Evolutionary conservation across 352 stramenopile species (phyloP).

Genomic region (Phytophthora ohioensis): DNA sequence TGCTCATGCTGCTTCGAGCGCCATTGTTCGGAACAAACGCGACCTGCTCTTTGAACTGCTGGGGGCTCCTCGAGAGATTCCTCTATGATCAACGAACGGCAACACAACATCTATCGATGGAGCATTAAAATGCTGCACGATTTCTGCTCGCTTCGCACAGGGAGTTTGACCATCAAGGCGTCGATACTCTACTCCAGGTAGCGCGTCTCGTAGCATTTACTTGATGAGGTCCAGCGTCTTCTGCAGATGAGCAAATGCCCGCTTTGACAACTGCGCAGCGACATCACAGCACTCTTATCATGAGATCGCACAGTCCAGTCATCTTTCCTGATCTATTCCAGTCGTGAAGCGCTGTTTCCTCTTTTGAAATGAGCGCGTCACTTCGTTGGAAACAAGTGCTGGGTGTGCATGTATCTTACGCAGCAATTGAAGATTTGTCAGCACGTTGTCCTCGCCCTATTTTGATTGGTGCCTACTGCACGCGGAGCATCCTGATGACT

Average conservation of each 20-base stretch:
- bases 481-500: no score
- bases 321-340: conserved; percentile 94
- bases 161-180: conserved; percentile 94
- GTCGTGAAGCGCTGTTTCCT: conserved; percentile 43
- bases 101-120: conserved; percentile 94
- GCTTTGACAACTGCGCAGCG: conserved; percentile 16
- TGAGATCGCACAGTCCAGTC: conserved; percentile 77
- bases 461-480: no score
- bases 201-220: conserved; percentile 78
- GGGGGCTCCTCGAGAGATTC: conserved; percentile 75
- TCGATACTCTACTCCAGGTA: conserved; percentile 83
- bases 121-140: conserved; percentile 94
- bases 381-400: conserved; percentile 65
- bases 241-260: conserved; percentile 95
- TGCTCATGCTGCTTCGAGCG: conserved; percentile 64
- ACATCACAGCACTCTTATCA: conserved; percentile 74
- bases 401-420: conserved; percentile 96
- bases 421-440: conserved; percentile 81
- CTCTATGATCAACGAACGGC: conserved; percentile 86
- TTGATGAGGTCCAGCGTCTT: conserved; percentile 94
- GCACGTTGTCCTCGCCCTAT: conserved; percentile 38
- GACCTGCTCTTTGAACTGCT: conserved; percentile 83
- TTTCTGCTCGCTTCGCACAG: conserved; percentile 59
- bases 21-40: conserved; percentile 67
- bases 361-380: conserved; percentile 38